Conservation (phyloP, 2,329 filamentous ascomycete species). For the Microsporum audouinii region DNA sequence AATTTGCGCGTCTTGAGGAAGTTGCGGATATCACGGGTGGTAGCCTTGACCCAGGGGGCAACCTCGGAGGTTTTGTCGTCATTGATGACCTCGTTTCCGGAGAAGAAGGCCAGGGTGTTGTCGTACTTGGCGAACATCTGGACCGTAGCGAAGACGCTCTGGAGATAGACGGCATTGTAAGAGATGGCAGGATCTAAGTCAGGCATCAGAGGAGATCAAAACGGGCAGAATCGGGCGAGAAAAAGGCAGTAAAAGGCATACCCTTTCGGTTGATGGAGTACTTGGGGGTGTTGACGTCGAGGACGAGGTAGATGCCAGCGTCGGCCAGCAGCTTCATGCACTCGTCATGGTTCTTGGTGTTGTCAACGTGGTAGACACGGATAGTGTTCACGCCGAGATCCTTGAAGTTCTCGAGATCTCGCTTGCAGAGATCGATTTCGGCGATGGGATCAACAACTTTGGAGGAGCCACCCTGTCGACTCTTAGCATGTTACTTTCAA, state of each 20-base stretch:
- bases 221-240: neutral
- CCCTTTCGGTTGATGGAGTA: slow-evolving; percentile 71
- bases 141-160: slow-evolving; percentile 76
- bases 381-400: slow-evolving; percentile 81
- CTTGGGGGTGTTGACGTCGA: slow-evolving; percentile 82
- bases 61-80: slow-evolving; percentile 52
- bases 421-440: slow-evolving; percentile 56
- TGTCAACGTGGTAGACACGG: slow-evolving; percentile 88
- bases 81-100: slow-evolving; percentile 71
- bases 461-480: slow-evolving; percentile 44
- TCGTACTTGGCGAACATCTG: slow-evolving; percentile 70
- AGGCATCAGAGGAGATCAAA: neutral
- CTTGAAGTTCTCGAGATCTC: slow-evolving; percentile 72
- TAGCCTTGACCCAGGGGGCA: slow-evolving; percentile 66
- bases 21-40: slow-evolving; percentile 63
- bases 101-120: slow-evolving; percentile 82
- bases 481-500: neutral
- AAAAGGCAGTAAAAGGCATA: neutral
- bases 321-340: slow-evolving; percentile 75
- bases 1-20: slow-evolving; percentile 54
- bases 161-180: slow-evolving; percentile 80
- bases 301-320: slow-evolving; percentile 81
- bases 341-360: slow-evolving; percentile 64
- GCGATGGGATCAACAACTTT: slow-evolving; percentile 62
- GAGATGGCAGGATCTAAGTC: slow-evolving; percentile 51